Evolutionary conservation across 2,329 filamentous ascomycete genomes (phyloP).

Genomic region (Xylariaceae sp.): DNA sequence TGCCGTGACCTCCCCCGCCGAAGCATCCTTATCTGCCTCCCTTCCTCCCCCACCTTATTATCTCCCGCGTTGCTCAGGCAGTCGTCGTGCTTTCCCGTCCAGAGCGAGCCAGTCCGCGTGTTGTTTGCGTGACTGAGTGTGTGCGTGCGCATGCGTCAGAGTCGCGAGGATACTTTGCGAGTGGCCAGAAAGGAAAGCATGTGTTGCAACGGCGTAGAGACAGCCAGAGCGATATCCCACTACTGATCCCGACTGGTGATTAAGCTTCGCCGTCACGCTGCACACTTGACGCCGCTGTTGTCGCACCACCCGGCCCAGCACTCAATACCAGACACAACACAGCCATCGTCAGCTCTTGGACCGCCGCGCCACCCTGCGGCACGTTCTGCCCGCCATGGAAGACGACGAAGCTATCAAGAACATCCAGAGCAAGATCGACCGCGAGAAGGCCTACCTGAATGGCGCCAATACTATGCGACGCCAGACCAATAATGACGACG

Average conservation of each 20-base stretch:
- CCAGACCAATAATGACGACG: slow-evolving; percentile 88
- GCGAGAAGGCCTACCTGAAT: slow-evolving; percentile 91
- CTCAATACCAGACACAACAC: slow-evolving; percentile 5
- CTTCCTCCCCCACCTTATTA: neutral
- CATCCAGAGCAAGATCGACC: slow-evolving; percentile 95
- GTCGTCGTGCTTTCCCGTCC: slow-evolving; percentile 1
- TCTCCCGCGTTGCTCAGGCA: neutral
- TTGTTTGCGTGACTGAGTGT: slow-evolving; percentile 10
- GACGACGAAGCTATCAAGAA: slow-evolving; percentile 39
- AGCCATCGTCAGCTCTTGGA: slow-evolving; percentile 14
- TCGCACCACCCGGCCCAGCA: slow-evolving; percentile 5
- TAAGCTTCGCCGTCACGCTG: slow-evolving; percentile 9
- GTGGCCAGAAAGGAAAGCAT: slow-evolving; percentile 10
- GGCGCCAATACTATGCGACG: slow-evolving; percentile 93
- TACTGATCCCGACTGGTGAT: neutral
- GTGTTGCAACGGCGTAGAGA: slow-evolving; percentile 8
- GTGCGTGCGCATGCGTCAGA: slow-evolving; percentile 4
- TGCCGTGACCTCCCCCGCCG: neutral
- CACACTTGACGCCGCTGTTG: neutral
- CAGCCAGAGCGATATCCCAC: neutral
- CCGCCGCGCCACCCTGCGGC: slow-evolving; percentile 37
- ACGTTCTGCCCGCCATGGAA: slow-evolving; percentile 20
- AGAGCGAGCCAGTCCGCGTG: slow-evolving; percentile 5
- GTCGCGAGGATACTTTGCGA: slow-evolving; percentile 10
- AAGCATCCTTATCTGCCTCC: no score